Evolutionary conservation across 257 asterid species (phyloP).

Genomic region (Nicotiana knightiana): DNA sequence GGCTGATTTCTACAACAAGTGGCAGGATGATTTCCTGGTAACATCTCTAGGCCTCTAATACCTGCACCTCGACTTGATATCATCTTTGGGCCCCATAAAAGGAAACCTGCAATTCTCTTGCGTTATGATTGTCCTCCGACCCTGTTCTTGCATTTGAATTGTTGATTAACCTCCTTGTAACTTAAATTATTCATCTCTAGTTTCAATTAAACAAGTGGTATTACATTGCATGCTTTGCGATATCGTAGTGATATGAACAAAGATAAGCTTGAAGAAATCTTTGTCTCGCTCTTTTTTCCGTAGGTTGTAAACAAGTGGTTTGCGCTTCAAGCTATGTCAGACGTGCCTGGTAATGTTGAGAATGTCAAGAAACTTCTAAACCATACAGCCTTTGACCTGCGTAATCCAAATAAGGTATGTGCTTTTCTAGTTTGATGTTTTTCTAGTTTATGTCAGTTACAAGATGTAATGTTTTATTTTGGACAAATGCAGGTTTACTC

Average conservation of each 20-base stretch:
- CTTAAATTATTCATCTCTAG: neutral
- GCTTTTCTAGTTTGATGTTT: neutral
- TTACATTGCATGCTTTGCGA: neutral
- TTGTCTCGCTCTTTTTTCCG: neutral
- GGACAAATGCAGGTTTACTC: conserved; percentile 50
- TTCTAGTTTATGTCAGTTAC: neutral
- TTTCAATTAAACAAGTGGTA: neutral
- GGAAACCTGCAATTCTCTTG: neutral
- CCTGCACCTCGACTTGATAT: neutral
- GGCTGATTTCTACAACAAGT: conserved; percentile 80
- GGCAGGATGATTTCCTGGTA: conserved; percentile 92
- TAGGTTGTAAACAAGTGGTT: conserved; percentile 82
- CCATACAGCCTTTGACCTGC: conserved; percentile 75
- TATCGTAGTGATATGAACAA: neutral
- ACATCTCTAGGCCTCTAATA: conserved; percentile 9
- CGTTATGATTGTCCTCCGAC: neutral
- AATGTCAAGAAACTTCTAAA: conserved; percentile 60
- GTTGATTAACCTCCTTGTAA: neutral
- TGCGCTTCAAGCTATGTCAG: conserved; percentile 66
- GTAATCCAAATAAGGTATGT: conserved; percentile 78
- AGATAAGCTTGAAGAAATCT: neutral
- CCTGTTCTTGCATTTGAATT: neutral
- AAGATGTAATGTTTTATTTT: neutral
- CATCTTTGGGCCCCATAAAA: neutral
- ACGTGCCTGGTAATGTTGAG: conserved; percentile 67